These are phyloP conservation scores for Clonostachys byssicola DNA, from an alignment of 2,329 filamentous ascomycete genomes.

Conservation along the genomic window DNA sequence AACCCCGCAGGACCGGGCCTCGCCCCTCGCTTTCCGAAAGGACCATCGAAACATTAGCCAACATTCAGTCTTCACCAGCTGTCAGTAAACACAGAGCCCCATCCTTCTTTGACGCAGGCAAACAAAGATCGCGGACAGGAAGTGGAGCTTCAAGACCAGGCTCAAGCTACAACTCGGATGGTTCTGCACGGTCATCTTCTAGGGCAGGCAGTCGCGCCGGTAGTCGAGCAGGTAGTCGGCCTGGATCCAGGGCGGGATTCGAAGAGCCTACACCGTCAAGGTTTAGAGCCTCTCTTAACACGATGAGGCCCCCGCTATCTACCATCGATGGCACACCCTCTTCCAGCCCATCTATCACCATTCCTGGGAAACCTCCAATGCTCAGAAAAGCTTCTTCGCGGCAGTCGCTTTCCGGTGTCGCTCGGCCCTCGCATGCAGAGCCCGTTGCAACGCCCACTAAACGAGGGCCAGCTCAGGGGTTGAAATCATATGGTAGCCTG, in stretches of 20 bases:
- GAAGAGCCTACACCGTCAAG: constrained; percentile 25
- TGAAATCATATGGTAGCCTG: constrained; percentile 13
- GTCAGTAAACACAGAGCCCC: constrained; percentile 58
- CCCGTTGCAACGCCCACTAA: constrained; percentile 13
- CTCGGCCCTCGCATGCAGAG: constrained; percentile 15
- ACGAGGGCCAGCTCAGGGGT: constrained; percentile 33
- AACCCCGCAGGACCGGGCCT: constrained; percentile 14
- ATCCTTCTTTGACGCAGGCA: constrained; percentile 67
- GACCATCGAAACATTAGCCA: constrained; percentile 79
- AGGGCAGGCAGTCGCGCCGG: constrained; percentile 23
- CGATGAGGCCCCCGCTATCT: constrained; percentile 36
- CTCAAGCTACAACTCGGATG: constrained; percentile 60
- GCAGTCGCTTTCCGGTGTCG: constrained; percentile 8
- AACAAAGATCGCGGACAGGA: constrained; percentile 44
- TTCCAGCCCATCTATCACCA: constrained; percentile 12
- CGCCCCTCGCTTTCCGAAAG: constrained; percentile 71
- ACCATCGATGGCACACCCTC: constrained; percentile 40
- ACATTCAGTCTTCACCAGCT: constrained; percentile 73
- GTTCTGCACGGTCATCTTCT: constrained; percentile 30
- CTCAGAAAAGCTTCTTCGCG: constrained; percentile 14
- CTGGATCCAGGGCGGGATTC: constrained; percentile 48
- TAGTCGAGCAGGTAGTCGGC: constrained; percentile 47
- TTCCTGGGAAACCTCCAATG: constrained; percentile 13
- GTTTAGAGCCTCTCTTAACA: constrained; percentile 36
- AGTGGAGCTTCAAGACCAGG: constrained; percentile 43